These are phyloP conservation scores for Blastocystis sp. DNA, from an alignment of 352 stramenopile species.

Conservation along the genomic window DNA sequence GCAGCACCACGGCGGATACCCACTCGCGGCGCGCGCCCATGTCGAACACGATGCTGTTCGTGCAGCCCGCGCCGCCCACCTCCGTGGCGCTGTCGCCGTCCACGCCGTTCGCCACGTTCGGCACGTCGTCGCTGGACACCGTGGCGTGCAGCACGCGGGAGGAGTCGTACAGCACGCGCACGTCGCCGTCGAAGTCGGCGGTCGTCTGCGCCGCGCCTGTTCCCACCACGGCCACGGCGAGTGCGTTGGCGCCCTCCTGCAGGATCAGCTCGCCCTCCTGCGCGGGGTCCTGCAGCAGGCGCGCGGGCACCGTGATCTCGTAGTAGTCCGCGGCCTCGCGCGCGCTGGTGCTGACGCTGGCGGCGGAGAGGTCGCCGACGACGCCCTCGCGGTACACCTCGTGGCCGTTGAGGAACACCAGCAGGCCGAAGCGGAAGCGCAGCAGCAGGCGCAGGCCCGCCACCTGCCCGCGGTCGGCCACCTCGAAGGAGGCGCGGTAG, in stretches of 20 bases:
- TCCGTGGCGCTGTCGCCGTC: not conserved
- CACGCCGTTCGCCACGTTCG: not conserved
- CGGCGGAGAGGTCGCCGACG: not conserved
- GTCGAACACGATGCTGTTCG: not conserved
- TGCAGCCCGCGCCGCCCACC: not conserved
- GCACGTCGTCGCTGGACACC: not conserved
- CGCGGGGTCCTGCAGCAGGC: not conserved
- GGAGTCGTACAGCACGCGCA: not conserved
- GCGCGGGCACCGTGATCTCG: not conserved
- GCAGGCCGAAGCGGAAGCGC: constrained; percentile 2
- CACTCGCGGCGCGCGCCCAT: not conserved
- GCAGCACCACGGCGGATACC: not conserved
- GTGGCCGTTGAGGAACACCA: constrained; percentile 23
- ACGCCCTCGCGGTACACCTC: constrained; percentile 44
- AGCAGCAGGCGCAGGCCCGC: constrained; percentile 16
- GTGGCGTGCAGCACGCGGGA: not conserved
- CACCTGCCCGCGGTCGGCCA: not conserved
- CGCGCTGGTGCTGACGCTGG: not conserved
- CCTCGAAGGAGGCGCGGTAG: not conserved
- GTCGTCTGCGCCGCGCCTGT: not conserved
- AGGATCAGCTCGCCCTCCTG: not conserved
- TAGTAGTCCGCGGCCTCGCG: not conserved
- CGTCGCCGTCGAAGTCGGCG: not conserved
- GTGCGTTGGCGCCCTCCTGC: not conserved
- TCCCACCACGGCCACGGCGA: not conserved